Evolutionary conservation across 164 flowering plant genomes (phyloP), one percentile per base, ranked within the genome.

Genomic region (Sextonia rubra): DNA sequence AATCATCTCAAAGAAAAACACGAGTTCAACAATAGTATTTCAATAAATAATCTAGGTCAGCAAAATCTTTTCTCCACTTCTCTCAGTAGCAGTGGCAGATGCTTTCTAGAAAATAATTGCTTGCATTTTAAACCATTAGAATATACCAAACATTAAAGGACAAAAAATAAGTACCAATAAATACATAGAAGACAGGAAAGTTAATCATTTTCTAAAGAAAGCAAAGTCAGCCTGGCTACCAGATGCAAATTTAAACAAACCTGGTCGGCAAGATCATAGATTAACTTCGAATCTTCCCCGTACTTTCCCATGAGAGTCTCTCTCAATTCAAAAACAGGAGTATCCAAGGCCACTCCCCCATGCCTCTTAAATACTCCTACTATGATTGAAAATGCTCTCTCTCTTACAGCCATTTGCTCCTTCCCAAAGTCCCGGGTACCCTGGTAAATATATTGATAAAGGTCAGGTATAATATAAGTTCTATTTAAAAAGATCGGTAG

Each of bases 211-310:
- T 25, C 64, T 14, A 61, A 61, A 25, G 27, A 25, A 61, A 61
- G 27, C 17, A 61, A 61, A 25, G 24, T 61, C 14, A 12, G 64
- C 22, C 44, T 15, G 27, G 44, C 17, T 64, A 64, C 27, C 67
- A 26, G 8, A 52, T 20, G 26, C 48, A 64, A 49, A 65, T 27
- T 17, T 8, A 48, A 22, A 69, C 12, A 74, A 77, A 93, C 98
- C 97, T 93, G 99, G 74, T 95, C 99, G 61, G 99, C 98, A 71
- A 95, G 97, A 85, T 95, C 99, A 82, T 89, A 93, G 75, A 95
- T 86, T 82, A 95, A 81, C 74, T 95, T 95, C 48, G 99, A 93
- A 77, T 95, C 99, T 81, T 95, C 98, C 64, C 99, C 98, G 77
- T 95, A 95, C 70, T 93, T 95, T 63, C 98, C 99, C 92, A 84